These are phyloP conservation scores for Theobroma grandiflorum DNA, from an alignment of 441 rosid species.

Conservation along the genomic window DNA sequence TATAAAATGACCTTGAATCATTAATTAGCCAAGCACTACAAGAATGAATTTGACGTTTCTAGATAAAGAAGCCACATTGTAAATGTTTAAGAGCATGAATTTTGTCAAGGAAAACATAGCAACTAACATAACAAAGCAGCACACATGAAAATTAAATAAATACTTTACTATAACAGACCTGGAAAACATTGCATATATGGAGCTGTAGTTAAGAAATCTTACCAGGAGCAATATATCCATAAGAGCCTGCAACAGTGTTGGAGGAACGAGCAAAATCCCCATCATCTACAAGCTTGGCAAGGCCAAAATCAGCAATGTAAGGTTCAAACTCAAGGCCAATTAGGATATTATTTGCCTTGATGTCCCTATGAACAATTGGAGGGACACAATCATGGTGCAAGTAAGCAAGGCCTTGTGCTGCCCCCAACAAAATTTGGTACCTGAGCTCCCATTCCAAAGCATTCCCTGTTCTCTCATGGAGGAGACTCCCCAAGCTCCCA, in stretches of 20 bases:
- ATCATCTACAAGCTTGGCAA: conserved; percentile 93
- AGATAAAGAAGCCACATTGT: background rate
- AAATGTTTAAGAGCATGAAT: background rate
- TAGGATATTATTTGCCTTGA: conserved; percentile 93
- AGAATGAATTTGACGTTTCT: background rate
- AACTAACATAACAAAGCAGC: background rate
- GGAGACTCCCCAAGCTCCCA: conserved; percentile 91
- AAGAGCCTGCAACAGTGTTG: conserved; percentile 92
- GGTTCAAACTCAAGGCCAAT: conserved; percentile 93
- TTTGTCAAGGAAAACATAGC: background rate
- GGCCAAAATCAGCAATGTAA: conserved; percentile 95
- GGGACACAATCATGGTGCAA: conserved; percentile 97
- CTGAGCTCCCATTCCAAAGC: conserved; percentile 89
- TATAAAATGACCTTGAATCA: conserved; percentile 2
- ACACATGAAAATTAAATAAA: background rate
- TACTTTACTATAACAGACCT: background rate
- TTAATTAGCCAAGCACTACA: background rate
- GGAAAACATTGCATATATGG: background rate
- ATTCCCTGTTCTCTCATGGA: conserved; percentile 80
- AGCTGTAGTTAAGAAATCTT: conserved; percentile 21
- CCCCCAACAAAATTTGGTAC: conserved; percentile 83
- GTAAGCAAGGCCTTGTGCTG: conserved; percentile 93
- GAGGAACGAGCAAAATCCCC: conserved; percentile 89
- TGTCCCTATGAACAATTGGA: conserved; percentile 92
- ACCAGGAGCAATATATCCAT: conserved; percentile 99